phyloP scores from a whole-genome alignment of 495 filamentous ascomycete genomes.

The Penicillium canescens region DNA sequence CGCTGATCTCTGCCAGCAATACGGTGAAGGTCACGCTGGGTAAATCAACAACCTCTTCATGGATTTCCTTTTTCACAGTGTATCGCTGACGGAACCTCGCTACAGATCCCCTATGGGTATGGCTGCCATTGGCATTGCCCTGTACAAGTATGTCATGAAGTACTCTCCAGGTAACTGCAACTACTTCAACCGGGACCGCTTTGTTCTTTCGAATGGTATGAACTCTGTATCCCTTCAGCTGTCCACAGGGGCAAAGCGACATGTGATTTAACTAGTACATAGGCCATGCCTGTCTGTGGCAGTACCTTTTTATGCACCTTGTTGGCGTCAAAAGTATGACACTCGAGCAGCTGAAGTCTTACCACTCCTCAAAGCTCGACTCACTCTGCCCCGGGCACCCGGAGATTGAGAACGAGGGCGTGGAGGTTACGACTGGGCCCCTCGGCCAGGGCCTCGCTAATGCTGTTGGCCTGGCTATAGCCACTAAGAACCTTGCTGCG shows the following conservation, averaged over 20 bases:
- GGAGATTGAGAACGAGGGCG: too few species aligned
- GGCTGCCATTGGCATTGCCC: slow-evolving; percentile 82
- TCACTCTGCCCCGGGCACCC: slow-evolving; percentile 25
- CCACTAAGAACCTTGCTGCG: slow-evolving; percentile 54
- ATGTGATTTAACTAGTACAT: not conserved
- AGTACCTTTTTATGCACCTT: slow-evolving; percentile 55
- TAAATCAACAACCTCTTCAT: slow-evolving; percentile 7
- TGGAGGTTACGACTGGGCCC: slow-evolving; percentile 25
- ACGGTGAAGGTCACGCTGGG: slow-evolving; percentile 56
- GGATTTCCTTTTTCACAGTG: too few species aligned
- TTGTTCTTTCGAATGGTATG: slow-evolving; percentile 66
- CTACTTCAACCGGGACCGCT: slow-evolving; percentile 85
- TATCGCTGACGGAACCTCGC: too few species aligned
- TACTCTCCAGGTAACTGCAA: slow-evolving; percentile 90
- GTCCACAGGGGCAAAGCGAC: too few species aligned
- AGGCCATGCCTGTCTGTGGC: slow-evolving; percentile 57
- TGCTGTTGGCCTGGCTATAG: slow-evolving; percentile 58
- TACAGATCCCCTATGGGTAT: slow-evolving; percentile 34
- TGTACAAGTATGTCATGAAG: slow-evolving; percentile 85
- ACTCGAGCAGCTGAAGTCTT: slow-evolving; percentile 55
- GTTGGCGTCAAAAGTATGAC: slow-evolving; percentile 56
- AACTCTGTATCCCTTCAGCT: not conserved
- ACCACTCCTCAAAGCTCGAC: slow-evolving; percentile 49
- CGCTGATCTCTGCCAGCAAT: slow-evolving; percentile 57
- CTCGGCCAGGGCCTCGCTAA: slow-evolving; percentile 60